A percentile compares a stretch with the other conserved stretches of the same genome.
Conservation (phyloP, 2,329 filamentous ascomycete species). For the Diplodia intermedia region DNA sequence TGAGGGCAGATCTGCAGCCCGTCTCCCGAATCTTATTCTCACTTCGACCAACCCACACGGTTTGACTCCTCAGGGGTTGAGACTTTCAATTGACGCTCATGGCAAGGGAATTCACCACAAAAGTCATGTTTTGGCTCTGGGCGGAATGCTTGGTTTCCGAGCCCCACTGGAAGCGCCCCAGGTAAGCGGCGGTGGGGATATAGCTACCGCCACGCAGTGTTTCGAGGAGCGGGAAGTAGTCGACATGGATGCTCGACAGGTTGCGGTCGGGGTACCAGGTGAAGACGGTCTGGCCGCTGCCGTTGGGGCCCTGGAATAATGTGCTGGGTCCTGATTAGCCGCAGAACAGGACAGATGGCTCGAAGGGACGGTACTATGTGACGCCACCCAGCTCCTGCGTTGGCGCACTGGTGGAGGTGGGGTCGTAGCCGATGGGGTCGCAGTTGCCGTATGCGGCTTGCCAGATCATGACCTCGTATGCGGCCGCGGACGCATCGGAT, state of each 20-base stretch:
- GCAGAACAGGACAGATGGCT: neutral
- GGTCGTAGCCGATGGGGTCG: constrained; percentile 29
- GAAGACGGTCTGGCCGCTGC: constrained; percentile 31
- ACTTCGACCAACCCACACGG: neutral
- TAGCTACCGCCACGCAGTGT: constrained; percentile 3
- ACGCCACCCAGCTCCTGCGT: constrained; percentile 24
- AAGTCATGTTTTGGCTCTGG: constrained; percentile 31
- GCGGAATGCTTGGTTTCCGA: constrained; percentile 32
- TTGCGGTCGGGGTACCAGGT: constrained; percentile 29
- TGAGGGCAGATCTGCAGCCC: neutral
- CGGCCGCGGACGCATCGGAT: constrained; percentile 23
- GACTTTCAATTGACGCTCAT: constrained; percentile 20
- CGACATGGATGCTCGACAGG: constrained; percentile 26
- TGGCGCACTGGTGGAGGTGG: neutral
- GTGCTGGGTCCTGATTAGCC: neutral
- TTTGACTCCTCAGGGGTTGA: neutral
- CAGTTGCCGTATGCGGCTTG: constrained; percentile 30
- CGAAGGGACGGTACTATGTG: constrained; percentile 24
- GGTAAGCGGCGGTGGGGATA: constrained; percentile 22
- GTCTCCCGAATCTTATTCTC: constrained; percentile 4
- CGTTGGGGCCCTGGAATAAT: constrained; percentile 30
- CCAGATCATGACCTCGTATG: constrained; percentile 34
- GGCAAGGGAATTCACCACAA: constrained; percentile 21
- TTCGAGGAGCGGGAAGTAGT: constrained; percentile 31
- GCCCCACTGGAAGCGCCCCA: constrained; percentile 33